Conservation (phyloP, 805 yeast species). For the Diddensiella transvaalensis region DNA sequence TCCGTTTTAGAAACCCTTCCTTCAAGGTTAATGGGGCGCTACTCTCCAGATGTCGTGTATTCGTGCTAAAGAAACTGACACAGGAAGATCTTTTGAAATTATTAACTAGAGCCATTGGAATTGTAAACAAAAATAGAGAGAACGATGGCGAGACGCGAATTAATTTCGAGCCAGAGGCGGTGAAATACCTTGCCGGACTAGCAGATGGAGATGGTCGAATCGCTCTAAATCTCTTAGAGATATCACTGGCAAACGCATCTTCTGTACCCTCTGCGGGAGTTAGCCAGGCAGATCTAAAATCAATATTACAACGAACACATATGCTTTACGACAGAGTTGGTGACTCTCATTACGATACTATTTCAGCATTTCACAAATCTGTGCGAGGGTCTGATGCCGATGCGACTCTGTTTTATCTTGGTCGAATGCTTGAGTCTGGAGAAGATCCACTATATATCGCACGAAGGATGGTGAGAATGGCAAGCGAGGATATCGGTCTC, state of each 20-base stretch:
- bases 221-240: constrained; percentile 76
- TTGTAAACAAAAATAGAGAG: constrained; percentile 57
- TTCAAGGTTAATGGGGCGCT: constrained; percentile 79
- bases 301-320: constrained; percentile 47
- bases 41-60: constrained; percentile 77
- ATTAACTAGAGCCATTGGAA: constrained; percentile 53
- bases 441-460: constrained; percentile 90
- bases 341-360: constrained; percentile 91
- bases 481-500: constrained; percentile 91
- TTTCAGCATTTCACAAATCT: constrained; percentile 92
- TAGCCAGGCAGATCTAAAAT: constrained; percentile 33
- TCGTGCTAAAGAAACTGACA: constrained; percentile 56
- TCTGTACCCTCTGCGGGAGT: constrained; percentile 26
- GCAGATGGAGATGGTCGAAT: constrained; percentile 88
- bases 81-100: constrained; percentile 50
- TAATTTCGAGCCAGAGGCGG: constrained; percentile 51
- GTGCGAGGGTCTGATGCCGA: constrained; percentile 86
- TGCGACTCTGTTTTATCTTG: constrained; percentile 84
- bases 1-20: constrained; percentile 56
- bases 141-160: constrained; percentile 47
- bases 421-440: constrained; percentile 86
- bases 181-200: constrained; percentile 65
- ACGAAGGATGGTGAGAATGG: constrained; percentile 88
- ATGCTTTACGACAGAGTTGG: constrained; percentile 80
- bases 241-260: constrained; percentile 30